Percentiles rank a stretch among this genome's conserved stretches.
phyloP scores from a whole-genome alignment of 2,329 filamentous ascomycete genomes.

The Cladosporium phlei region DNA sequence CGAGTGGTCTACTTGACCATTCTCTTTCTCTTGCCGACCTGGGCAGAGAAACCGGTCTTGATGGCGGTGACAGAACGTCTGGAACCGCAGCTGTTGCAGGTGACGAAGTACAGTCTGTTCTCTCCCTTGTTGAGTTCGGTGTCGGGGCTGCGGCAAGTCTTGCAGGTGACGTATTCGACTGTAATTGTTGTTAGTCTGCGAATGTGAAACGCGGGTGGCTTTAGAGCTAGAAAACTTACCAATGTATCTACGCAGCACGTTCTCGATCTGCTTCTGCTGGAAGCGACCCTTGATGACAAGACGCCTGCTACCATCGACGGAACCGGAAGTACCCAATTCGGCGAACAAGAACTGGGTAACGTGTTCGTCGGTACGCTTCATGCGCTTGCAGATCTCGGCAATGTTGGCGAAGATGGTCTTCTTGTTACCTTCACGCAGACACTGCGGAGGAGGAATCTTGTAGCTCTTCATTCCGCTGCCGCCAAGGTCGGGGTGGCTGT shows the following conservation, averaged over 20 bases:
- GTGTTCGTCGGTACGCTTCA: conserved; percentile 96
- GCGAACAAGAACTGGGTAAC: conserved; percentile 94
- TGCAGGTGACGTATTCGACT: conserved; percentile 98
- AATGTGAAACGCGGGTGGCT: neutral
- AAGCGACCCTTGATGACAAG: conserved; percentile 99
- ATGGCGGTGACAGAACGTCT: conserved; percentile 89
- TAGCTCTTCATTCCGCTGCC: conserved; percentile 81
- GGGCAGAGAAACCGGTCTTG: conserved; percentile 99
- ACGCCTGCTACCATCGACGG: conserved; percentile 85
- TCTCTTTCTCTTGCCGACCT: conserved; percentile 98
- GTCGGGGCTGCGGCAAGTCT: conserved; percentile 91
- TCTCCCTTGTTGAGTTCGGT: conserved; percentile 98
- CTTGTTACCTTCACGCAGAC: conserved; percentile 99
- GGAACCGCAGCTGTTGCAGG: conserved; percentile 68
- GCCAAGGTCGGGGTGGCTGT: conserved; percentile 90
- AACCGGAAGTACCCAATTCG: conserved; percentile 94
- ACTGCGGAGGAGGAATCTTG: conserved; percentile 98
- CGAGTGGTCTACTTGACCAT: conserved; percentile 49
- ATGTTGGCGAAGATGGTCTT: conserved; percentile 99
- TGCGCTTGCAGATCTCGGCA: conserved; percentile 95
- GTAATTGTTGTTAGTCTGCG: conserved; percentile 24
- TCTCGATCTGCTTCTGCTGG: conserved; percentile 99
- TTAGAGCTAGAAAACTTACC: conserved; percentile 52
- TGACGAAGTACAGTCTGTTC: conserved; percentile 98
- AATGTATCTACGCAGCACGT: conserved; percentile 91